Percentiles rank a stretch among this genome's conserved stretches.
Evolutionary conservation across 78 protist genomes (phyloP).

Genomic region (Trichosphaerium sp.): DNA sequence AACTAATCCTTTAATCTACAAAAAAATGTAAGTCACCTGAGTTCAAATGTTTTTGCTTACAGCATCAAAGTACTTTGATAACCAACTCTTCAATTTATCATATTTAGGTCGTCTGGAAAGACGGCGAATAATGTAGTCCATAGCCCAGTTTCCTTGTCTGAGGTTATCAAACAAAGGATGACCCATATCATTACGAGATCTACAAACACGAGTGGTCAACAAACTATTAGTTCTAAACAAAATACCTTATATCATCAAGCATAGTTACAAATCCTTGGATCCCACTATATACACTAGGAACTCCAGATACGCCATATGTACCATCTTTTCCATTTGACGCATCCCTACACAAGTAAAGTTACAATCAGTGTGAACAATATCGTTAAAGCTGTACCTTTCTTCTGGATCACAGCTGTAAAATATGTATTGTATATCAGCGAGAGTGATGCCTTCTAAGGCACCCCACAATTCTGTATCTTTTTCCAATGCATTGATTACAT

Average conservation of each 20-base stretch:
- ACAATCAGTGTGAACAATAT: neutral
- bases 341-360: neutral
- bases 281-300: conserved; percentile 44
- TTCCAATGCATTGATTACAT: neutral
- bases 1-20: too few relatives aligned
- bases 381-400: neutral
- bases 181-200: conserved; percentile 52
- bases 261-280: conserved; percentile 9
- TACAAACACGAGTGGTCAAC: neutral
- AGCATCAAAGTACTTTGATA: too few relatives aligned
- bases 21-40: too few relatives aligned
- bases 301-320: too few relatives aligned
- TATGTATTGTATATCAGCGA: too few relatives aligned
- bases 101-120: too few relatives aligned
- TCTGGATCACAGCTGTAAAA: neutral
- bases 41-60: too few relatives aligned
- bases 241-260: neutral
- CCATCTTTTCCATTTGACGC: neutral
- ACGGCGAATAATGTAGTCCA: conserved; percentile 40
- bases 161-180: conserved; percentile 61
- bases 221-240: too few relatives aligned
- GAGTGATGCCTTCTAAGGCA: too few relatives aligned
- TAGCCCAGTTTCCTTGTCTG: conserved; percentile 68
- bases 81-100: too few relatives aligned
- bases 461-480: too few relatives aligned